These are phyloP conservation scores for Scheffersomyces stipitis DNA, from an alignment of 805 yeast species.

Conservation along the genomic window DNA sequence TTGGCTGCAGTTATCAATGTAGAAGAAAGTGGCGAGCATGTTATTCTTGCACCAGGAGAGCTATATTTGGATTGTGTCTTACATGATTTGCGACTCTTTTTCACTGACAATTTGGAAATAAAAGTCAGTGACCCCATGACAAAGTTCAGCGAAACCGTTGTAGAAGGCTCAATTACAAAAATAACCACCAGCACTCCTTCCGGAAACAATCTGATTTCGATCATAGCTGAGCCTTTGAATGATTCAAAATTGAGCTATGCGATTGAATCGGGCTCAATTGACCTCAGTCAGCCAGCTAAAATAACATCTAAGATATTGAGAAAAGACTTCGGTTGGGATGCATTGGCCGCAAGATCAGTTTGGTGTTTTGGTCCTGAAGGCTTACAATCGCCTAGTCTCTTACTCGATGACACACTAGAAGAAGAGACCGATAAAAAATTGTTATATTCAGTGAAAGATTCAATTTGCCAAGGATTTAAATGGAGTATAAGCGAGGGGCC, in stretches of 20 bases:
- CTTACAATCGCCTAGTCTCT: constrained; percentile 46
- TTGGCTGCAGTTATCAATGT: constrained; percentile 66
- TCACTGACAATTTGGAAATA: constrained; percentile 61
- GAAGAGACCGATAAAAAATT: constrained; percentile 63
- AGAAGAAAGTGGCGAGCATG: constrained; percentile 88
- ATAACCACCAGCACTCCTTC: constrained; percentile 61
- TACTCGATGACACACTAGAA: constrained; percentile 69
- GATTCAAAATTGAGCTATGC: constrained; percentile 49
- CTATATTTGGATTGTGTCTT: constrained; percentile 79
- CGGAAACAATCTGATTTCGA: constrained; percentile 56
- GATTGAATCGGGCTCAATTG: constrained; percentile 50
- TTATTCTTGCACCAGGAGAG: constrained; percentile 82
- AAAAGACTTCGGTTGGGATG: constrained; percentile 72
- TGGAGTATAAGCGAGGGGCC: constrained; percentile 91
- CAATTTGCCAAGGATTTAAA: constrained; percentile 73
- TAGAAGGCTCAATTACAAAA: constrained; percentile 63
- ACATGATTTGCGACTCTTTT: constrained; percentile 68
- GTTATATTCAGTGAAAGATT: constrained; percentile 47
- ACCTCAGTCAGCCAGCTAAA: constrained; percentile 35
- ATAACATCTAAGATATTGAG: constrained; percentile 55
- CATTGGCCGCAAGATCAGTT: constrained; percentile 75
- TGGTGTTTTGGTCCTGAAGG: constrained; percentile 69
- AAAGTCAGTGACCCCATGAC: constrained; percentile 85
- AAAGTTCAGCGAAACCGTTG: constrained; percentile 74
- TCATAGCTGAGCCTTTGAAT: constrained; percentile 75